Base-by-base conservation (phyloP, 768 basidiomycete genomes). In the Lactarius evosmus region DNA sequence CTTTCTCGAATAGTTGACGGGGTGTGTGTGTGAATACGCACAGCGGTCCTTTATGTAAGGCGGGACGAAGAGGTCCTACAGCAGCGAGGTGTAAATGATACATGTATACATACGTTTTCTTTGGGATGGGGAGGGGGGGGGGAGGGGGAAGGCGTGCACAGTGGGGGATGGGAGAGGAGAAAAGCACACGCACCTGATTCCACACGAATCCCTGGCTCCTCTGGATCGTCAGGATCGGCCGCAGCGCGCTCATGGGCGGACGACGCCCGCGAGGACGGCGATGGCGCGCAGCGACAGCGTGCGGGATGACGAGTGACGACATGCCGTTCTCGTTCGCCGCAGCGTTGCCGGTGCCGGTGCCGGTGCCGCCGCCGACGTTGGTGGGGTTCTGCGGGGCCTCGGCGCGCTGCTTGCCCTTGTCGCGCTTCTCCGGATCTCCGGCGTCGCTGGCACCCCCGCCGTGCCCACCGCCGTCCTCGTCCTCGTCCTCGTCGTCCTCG, bases 1-100 rank as follows among this genome's bases (percentile, higher is more conserved):
- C 6, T 9, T 25, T 46, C 22, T n/a, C 17, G 40, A 22, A 19
- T 38, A 22, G 53, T 7, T 38, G 33, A 66, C 60, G 73, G 69
- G 68, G 71, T 60, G 69, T 36, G 53, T 59, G 57, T 65, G 63
- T 66, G 66, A 50, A 66, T 54, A 84, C 90, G 75, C 74, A 93
- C 91, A 93, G 83, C 91, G 78, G 72, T 93, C 91, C 75, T 93
- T 93, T 78, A 91, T 91, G 70, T 93, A 93, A 5, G 91, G 88
- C 22, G 91, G 91, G 17, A 93, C 86, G 69, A 93, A 93, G 22
- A 93, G 80, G 68, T 93, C 91, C 91, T 93, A 58, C 14, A 27
- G 29, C 27, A 7, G 51, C 14, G 19, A 44, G 57, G 32, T n/a
- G 63, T 25, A 33, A 14, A 56, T 46, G 41, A n/a, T 65, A 36